Evolutionary conservation across 257 asterid genomes (phyloP), one percentile per base, ranked within the genome.

Genomic region (Jaltomata sinuosa): DNA sequence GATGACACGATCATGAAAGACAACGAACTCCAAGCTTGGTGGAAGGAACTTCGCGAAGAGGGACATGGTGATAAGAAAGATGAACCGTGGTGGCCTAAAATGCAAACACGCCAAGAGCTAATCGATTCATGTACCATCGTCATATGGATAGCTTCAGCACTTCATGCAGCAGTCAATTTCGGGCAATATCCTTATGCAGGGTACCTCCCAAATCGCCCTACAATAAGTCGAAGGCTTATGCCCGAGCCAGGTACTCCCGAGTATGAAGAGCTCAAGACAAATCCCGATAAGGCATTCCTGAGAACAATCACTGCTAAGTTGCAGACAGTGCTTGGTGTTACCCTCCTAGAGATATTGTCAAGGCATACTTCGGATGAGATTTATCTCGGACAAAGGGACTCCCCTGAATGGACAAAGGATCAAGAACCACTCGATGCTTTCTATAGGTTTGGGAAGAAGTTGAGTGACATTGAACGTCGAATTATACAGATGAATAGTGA

Each of bases 281-380:
- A 52, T 5, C 57, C 21, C 15, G n/a, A n/a, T n/a, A 92, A 90
- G 85, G 94, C 86, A 8, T 90, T 82, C 88, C 29, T 92, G 85
- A 91, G 76, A 84, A 93, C 95, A 15, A 89, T 93, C 86, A 92
- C 93, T 11, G 77, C 95, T 15, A 93, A 88, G 85, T 54, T 89
- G 83, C 94, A 88, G 40, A 89, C 91, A 4, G 57, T 92, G 80
- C 89, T 93, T 0, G 97, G 97, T 2, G 84, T 94, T 79, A 85
- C 95, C 54, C 88, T 92, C 3, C 87, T 94, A 1, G 98, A 93
- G 83, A 87, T 89, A 14, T 68, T 94, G 82, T 93, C 97, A 1
- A 89, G 92, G 88, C 98, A 94, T 89, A 62, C 95, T 31, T 83
- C 94, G 0, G 97, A 93, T 78, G 95, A 93, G 88, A 55, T 94